Evolutionary conservation across 768 basidiomycete species (phyloP).

Genomic region (Dentipellis sp.): DNA sequence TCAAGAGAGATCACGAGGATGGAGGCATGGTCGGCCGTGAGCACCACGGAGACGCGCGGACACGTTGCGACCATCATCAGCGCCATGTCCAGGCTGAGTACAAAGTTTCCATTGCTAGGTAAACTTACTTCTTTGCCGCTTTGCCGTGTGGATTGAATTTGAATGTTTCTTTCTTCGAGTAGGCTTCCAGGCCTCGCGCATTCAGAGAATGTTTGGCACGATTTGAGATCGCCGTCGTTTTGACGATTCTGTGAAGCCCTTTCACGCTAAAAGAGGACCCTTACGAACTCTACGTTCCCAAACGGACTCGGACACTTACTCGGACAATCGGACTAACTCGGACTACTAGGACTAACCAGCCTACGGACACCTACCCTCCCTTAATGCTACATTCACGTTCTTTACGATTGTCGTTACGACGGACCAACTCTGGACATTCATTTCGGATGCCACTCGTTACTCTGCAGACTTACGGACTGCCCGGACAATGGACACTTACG

Average conservation of each 20-base stretch:
- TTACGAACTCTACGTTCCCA: not conserved
- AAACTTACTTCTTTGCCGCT: not conserved
- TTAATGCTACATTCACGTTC: not conserved
- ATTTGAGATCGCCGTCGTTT: not conserved
- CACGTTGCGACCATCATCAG: conserved; percentile 54
- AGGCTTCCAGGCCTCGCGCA: conserved; percentile 2
- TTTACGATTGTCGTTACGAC: not conserved
- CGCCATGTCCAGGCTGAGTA: conserved; percentile 52
- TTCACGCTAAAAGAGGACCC: not conserved
- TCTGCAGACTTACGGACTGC: not conserved
- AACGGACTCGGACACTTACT: not conserved
- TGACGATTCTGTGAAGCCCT: not conserved
- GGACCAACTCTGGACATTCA: not conserved
- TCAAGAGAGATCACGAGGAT: conserved; percentile 56
- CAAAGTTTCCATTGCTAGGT: conserved; percentile 53
- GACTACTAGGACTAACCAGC: not conserved
- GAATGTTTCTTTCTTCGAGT: not conserved
- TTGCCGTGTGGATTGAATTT: not conserved
- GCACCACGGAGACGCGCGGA: conserved; percentile 44
- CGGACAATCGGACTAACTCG: no score
- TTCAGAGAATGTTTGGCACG: not conserved
- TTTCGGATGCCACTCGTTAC: not conserved
- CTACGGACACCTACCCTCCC: not conserved
- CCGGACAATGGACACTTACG: not conserved
- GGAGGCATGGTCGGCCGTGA: conserved; percentile 53